phyloP scores from a whole-genome alignment of 305 asterid genomes.

The Petunia hybrid region DNA sequence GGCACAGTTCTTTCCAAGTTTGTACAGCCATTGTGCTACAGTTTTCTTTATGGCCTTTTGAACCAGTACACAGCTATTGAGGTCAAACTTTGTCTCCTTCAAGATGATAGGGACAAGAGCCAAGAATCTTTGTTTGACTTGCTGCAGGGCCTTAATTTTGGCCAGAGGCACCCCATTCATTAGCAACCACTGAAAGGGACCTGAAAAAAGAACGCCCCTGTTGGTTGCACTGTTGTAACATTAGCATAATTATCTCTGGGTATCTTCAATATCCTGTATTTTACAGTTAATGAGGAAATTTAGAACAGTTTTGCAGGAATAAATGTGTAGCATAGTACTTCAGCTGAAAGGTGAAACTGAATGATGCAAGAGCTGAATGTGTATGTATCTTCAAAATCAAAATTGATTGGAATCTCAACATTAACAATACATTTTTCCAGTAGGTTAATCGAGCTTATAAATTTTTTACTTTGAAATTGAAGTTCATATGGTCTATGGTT shows the following conservation, averaged over 20 bases:
- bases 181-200: slow-evolving; percentile 51
- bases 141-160: slow-evolving; percentile 48
- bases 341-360: slow-evolving; percentile 33
- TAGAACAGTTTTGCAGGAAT: slow-evolving; percentile 96
- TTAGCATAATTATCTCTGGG: slow-evolving; percentile 64
- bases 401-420: slow-evolving; percentile 37
- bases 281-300: slow-evolving; percentile 58
- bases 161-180: slow-evolving; percentile 46
- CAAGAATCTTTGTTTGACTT: slow-evolving; percentile 53
- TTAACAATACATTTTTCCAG: slow-evolving; percentile 35
- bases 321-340: slow-evolving; percentile 47
- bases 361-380: slow-evolving; percentile 38
- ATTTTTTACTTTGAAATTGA: slow-evolving; percentile 14
- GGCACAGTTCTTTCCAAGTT: slow-evolving; percentile 39
- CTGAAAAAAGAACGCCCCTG: slow-evolving; percentile 52
- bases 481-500: slow-evolving; percentile 18
- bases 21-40: slow-evolving; percentile 28
- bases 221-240: slow-evolving; percentile 81
- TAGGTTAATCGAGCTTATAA: slow-evolving; percentile 20
- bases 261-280: slow-evolving; percentile 68
- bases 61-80: slow-evolving; percentile 51
- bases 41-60: slow-evolving; percentile 49
- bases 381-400: slow-evolving; percentile 33
- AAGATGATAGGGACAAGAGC: slow-evolving; percentile 50
- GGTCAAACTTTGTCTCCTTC: slow-evolving; percentile 47